Percentiles rank a stretch among this genome's conserved stretches.
phyloP scores from a whole-genome alignment of 257 asterid species.

The Gardenia jasminoides region DNA sequence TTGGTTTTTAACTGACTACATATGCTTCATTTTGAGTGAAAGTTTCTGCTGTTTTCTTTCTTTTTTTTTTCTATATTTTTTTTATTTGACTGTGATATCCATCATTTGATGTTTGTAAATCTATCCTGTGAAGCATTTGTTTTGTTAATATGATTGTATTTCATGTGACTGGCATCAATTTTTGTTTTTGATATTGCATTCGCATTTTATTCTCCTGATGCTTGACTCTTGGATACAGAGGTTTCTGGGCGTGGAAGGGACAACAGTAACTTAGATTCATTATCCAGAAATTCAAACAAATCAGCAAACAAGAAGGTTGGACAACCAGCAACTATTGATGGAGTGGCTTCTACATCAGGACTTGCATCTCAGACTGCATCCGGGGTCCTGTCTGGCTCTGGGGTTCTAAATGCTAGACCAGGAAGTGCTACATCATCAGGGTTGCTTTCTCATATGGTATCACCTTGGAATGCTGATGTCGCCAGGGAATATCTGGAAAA shows the following conservation, averaged over 20 bases:
- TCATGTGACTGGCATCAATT: conserved; percentile 1
- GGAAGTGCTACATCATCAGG: conserved; percentile 98
- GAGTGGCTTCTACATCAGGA: conserved; percentile 57
- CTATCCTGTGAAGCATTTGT: conserved; percentile 5
- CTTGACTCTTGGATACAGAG: conserved; percentile 50
- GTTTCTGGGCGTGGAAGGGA: conserved; percentile 88
- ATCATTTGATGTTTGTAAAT: too few species aligned
- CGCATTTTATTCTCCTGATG: conserved; percentile 17
- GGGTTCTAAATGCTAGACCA: conserved; percentile 92
- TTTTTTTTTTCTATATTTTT: too few species aligned
- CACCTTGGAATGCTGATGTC: conserved; percentile 95
- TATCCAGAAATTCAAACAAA: conserved; percentile 72
- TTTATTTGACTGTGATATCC: neutral
- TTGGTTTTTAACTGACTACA: too few species aligned
- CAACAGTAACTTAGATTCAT: conserved; percentile 56
- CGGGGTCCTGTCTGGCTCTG: conserved; percentile 95
- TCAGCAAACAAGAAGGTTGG: conserved; percentile 68
- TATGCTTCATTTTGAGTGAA: neutral
- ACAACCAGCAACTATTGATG: conserved; percentile 48
- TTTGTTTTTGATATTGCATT: neutral
- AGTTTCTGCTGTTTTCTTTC: neutral
- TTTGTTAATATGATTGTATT: neutral
- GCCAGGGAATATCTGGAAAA: conserved; percentile 92
- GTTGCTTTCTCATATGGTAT: conserved; percentile 74
- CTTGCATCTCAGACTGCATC: conserved; percentile 82